Percentiles rank a stretch among this genome's conserved stretches.
These are phyloP conservation scores for Trichophaea hybrida DNA, from an alignment of 2,329 filamentous ascomycete species.

Conservation along the genomic window DNA sequence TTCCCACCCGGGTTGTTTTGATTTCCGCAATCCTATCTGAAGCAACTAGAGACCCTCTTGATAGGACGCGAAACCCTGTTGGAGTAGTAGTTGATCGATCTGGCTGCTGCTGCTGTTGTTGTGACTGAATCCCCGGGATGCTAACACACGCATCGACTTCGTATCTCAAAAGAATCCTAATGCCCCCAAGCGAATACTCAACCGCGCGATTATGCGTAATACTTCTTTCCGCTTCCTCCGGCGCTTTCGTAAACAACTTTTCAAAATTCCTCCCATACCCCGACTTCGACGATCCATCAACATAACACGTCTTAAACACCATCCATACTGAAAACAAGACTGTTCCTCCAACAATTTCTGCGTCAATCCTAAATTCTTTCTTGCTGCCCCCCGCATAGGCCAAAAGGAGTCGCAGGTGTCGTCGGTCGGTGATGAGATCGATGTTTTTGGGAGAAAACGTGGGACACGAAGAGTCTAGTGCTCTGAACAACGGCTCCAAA, in stretches of 20 bases:
- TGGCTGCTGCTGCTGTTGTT: not conserved
- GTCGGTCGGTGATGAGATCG: slow-evolving; percentile 16
- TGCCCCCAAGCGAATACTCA: slow-evolving; percentile 11
- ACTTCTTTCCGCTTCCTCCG: not conserved
- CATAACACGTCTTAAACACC: not conserved
- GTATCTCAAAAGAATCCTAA: slow-evolving; percentile 11
- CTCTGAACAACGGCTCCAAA: slow-evolving; percentile 12
- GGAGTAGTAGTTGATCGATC: not conserved
- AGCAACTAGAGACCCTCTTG: not conserved
- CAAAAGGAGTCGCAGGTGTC: slow-evolving; percentile 9
- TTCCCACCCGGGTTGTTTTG: not conserved
- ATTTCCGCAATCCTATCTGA: not conserved
- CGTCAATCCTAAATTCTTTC: slow-evolving; percentile 8
- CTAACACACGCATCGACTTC: slow-evolving; percentile 10
- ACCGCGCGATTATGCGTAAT: slow-evolving; percentile 5
- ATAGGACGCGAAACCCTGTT: not conserved
- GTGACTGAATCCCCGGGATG: too few species aligned
- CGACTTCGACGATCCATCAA: not conserved
- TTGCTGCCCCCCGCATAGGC: not conserved
- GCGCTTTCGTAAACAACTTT: slow-evolving; percentile 4
- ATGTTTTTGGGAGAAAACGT: not conserved
- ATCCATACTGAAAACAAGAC: slow-evolving; percentile 8
- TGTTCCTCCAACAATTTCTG: slow-evolving; percentile 6
- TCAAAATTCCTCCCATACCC: slow-evolving; percentile 15
- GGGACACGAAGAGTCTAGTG: slow-evolving; percentile 1